Evolutionary conservation across 2,329 filamentous ascomycete species (phyloP), one percentile per base, ranked within the genome.

Genomic region (Xylariales sp.): DNA sequence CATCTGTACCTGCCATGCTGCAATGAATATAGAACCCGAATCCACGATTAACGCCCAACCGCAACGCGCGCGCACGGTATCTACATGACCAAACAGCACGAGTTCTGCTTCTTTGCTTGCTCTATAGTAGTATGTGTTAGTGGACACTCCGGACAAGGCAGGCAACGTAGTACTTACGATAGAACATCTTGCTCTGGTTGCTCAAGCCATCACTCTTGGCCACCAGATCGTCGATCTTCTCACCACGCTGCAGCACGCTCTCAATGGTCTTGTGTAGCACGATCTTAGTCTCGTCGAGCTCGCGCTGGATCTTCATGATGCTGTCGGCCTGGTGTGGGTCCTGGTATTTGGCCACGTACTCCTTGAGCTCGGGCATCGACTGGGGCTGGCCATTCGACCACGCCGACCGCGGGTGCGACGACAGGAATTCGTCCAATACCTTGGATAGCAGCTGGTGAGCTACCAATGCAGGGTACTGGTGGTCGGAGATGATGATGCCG

Each of bases 231-330:
- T 97, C 91, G 53, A 98, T 88, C 77, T 96, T 97, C 79, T 97
- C 90, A 31, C 90, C 93, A 47, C 93, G 79, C 72, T 96, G 84
- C 57, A 96, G 65, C 39, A 84, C 82, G 57, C 80, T 86, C 71
- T 95, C 86, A 56, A 95, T 96, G 32, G 93, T 96, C 78, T 97
- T 95, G 70, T 97, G 89, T 55, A 98, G 74, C 45, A 95, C 84
- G 59, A 95, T 90, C 78, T 96, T 97, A 46, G 91, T 97, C 74
- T 96, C 90, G 59, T 97, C 90, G 47, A 98, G 75, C 70, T 98
- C 89, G 69, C 88, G 86, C 66, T 97, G 91, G 56, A 98, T 96
- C 75, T 88, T 90, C 73, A 88, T 80, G 61, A 97, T 94, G 66
- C 84, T 91, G 69, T 95, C 89, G 51, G 88, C 90, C 68, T 94